These are phyloP conservation scores for Climacium dendroides DNA, from an alignment of 225 moss, liverwort and hornwort species.

Conservation along the genomic window DNA sequence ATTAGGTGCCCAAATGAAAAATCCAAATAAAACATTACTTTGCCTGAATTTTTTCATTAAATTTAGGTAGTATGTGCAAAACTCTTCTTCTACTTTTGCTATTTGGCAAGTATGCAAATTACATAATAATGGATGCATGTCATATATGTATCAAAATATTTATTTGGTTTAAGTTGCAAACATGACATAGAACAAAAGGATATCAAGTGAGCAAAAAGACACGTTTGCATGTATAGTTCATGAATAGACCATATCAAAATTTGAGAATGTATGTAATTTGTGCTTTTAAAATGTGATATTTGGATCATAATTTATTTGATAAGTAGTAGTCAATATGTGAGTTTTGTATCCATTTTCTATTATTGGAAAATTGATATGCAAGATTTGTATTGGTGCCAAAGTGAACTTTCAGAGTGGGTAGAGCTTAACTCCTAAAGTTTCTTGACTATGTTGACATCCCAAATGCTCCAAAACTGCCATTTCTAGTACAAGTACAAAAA, in stretches of 20 bases:
- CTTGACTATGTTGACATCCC: too few relatives aligned
- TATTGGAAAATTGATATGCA: not conserved
- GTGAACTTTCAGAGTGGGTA: too few relatives aligned
- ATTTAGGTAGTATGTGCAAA: not conserved
- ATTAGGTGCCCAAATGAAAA: fast-evolving
- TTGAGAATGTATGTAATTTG: not conserved
- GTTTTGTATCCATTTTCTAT: not conserved
- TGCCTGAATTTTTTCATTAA: fast-evolving
- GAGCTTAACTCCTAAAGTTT: too few relatives aligned
- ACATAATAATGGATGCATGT: not conserved
- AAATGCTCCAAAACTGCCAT: too few relatives aligned
- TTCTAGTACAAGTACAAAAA: too few relatives aligned
- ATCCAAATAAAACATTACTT: too few relatives aligned
- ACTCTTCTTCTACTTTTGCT: not conserved
- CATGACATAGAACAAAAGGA: fast-evolving
- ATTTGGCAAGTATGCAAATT: not conserved
- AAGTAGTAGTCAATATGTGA: not conserved
- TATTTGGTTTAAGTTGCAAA: not conserved
- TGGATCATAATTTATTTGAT: not conserved
- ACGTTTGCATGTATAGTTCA: not conserved
- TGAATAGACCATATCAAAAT: not conserved
- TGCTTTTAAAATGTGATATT: not conserved
- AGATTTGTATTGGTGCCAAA: not conserved
- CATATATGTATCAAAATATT: fast-evolving
- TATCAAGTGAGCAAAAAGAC: not conserved